Evolutionary conservation across 2,329 filamentous ascomycete species (phyloP).

Genomic region (Dendryphion nanum): DNA sequence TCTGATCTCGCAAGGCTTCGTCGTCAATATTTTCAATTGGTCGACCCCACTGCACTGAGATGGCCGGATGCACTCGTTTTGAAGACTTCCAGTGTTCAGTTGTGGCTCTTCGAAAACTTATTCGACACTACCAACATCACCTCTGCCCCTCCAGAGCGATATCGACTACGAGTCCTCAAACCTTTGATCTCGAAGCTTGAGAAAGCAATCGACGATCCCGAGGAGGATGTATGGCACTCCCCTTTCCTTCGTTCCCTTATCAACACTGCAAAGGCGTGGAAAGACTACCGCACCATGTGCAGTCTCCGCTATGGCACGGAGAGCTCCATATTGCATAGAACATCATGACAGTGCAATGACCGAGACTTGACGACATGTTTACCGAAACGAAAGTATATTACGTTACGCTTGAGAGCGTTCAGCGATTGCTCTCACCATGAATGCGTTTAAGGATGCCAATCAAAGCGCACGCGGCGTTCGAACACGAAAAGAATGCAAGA

Average conservation of each 20-base stretch:
- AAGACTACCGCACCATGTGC: no score
- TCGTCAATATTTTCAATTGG: constrained; percentile 77
- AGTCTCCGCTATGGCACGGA: no score
- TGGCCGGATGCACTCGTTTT: constrained; percentile 63
- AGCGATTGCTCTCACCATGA: no score
- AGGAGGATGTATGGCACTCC: constrained; percentile 73
- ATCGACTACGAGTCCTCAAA: constrained; percentile 72
- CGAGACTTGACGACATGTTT: no score
- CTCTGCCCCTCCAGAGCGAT: constrained; percentile 64
- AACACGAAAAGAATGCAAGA: no score
- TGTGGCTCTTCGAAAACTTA: constrained; percentile 62
- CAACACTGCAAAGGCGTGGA: no score
- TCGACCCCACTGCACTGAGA: constrained; percentile 58
- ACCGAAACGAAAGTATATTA: no score
- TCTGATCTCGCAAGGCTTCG: constrained; percentile 50
- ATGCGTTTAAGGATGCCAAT: no score
- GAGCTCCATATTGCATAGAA: no score
- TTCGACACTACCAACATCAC: constrained; percentile 60
- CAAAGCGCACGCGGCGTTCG: no score
- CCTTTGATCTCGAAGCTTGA: constrained; percentile 69
- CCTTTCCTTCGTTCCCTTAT: constrained; percentile 14
- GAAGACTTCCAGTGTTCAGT: constrained; percentile 61
- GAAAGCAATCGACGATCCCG: constrained; percentile 72
- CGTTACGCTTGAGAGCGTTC: no score
- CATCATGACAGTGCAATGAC: no score